These are phyloP conservation scores for Ophiostoma sp. DNA, from an alignment of 2,329 filamentous ascomycete genomes.

Conservation along the genomic window DNA sequence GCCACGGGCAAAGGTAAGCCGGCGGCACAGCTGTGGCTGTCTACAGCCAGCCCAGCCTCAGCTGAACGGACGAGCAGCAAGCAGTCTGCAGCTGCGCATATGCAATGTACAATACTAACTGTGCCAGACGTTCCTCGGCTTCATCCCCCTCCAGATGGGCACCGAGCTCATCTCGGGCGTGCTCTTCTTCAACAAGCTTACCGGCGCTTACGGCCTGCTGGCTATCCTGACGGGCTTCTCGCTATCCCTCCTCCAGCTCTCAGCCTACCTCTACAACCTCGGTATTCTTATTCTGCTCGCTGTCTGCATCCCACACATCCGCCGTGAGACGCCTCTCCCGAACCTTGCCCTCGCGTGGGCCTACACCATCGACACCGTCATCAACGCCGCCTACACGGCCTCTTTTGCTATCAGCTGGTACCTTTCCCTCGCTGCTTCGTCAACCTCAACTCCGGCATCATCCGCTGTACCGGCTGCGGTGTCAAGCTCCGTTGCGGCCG, in stretches of 20 bases:
- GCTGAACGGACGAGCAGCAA: not conserved
- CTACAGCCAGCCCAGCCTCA: not conserved
- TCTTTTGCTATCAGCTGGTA: conserved; percentile 85
- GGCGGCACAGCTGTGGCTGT: not conserved
- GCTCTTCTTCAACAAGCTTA: conserved; percentile 86
- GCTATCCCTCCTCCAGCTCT: conserved; percentile 76
- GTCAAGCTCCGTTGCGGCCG: not conserved
- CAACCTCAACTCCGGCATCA: not conserved
- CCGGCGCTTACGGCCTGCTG: conserved; percentile 83
- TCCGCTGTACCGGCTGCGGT: conserved; percentile 5
- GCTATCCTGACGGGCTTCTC: conserved; percentile 82
- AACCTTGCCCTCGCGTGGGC: conserved; percentile 78
- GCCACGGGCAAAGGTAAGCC: conserved; percentile 23
- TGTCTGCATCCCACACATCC: conserved; percentile 73
- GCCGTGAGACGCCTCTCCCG: conserved; percentile 70
- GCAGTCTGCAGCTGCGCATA: not conserved
- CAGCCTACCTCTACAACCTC: conserved; percentile 87
- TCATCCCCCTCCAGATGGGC: conserved; percentile 81
- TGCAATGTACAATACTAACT: not conserved
- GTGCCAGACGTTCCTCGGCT: conserved; percentile 70
- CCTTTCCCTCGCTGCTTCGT: conserved; percentile 36
- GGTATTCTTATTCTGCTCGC: conserved; percentile 61
- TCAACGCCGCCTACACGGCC: conserved; percentile 77
- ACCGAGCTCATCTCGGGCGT: conserved; percentile 78
- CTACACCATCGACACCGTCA: conserved; percentile 73